Evolutionary conservation across 2,329 filamentous ascomycete species (phyloP).

Genomic region (Fusarium brachygibbosum): DNA sequence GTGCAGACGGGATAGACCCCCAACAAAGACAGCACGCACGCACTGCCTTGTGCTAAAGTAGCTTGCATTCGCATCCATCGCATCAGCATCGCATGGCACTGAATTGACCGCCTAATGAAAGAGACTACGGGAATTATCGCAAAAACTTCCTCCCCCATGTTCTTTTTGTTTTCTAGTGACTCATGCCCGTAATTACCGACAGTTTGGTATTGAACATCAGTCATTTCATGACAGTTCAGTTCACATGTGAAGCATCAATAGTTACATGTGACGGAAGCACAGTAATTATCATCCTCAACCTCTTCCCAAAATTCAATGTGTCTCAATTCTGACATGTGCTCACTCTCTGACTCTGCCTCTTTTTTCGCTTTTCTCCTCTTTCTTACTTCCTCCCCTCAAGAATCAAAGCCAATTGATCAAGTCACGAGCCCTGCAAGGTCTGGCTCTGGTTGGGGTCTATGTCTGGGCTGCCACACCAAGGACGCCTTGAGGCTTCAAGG

Average conservation of each 20-base stretch:
- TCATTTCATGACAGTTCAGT: background rate
- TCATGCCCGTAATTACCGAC: slow-evolving; percentile 4
- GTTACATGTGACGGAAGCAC: background rate
- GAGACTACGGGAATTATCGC: slow-evolving; percentile 30
- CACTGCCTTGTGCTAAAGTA: slow-evolving; percentile 22
- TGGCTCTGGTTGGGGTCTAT: slow-evolving; percentile 21
- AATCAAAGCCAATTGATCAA: slow-evolving; percentile 19
- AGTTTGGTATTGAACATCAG: slow-evolving; percentile 8
- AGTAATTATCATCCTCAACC: background rate
- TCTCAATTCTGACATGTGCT: slow-evolving; percentile 28
- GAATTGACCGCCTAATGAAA: slow-evolving; percentile 23
- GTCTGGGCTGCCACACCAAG: slow-evolving; percentile 31
- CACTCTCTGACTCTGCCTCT: slow-evolving; percentile 2
- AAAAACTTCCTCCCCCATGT: slow-evolving; percentile 13
- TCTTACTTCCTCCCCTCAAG: slow-evolving; percentile 1
- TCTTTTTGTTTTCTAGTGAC: slow-evolving; percentile 20
- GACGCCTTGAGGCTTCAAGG: slow-evolving; percentile 6
- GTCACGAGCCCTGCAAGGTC: slow-evolving; percentile 39
- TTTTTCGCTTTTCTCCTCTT: background rate
- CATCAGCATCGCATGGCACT: slow-evolving; percentile 4
- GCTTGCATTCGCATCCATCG: background rate
- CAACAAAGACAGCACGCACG: slow-evolving; percentile 14
- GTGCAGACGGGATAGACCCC: background rate
- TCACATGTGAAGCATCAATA: slow-evolving; percentile 3
- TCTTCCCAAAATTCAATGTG: background rate